Base-by-base conservation (phyloP, 2,329 filamentous ascomycete genomes). In the Sphaceloma murrayae region DNA sequence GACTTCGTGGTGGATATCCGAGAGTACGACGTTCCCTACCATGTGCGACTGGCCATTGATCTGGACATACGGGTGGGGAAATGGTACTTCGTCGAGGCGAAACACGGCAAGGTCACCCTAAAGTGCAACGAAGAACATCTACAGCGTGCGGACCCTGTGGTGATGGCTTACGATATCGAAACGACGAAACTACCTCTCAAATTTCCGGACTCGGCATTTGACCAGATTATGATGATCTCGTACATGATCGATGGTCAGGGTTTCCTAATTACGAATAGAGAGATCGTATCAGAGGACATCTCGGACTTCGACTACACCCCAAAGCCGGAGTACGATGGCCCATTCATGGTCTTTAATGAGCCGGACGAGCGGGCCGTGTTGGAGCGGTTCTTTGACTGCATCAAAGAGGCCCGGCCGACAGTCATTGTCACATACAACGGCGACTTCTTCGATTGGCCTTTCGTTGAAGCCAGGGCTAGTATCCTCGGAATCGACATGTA, bases 361-460 rank as follows among this genome's bases (percentile, higher is more conserved):
- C 84, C 87, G 1, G 81, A 96, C 57, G 91, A 98, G 64, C 91
- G 91, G 62, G 76, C 73, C 1, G 61, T 94, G 2, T 70, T 98
- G 16, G 89, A 96, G 58, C 74, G 91, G 11, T 98, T 98, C 66
- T 96, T 98, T 58, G 72, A 85, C 30, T 91, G 95, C 62, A 83
- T 98, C 63, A 96, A 98, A 58, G 86, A 94, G 61, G 86, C 87
- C 1, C 78, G 83, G 48, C 91, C 91, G 1, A 96, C 88, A 0
- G 89, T 98, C 46, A 98, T 98, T 61, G 89, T 93, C 26, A 98
- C 91, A n/a, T 98, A 98, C 73, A 98, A 98, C 85, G 91, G 91
- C 68, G 91, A 98, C 69, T 98, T 98, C 62, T 98, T 98, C 79
- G 91, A 98, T 80, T 98, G 91, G 91, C 89, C 91, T 0, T 98